Conservation (phyloP, 305 asterid genomes). For the Rubia tinctorum region DNA sequence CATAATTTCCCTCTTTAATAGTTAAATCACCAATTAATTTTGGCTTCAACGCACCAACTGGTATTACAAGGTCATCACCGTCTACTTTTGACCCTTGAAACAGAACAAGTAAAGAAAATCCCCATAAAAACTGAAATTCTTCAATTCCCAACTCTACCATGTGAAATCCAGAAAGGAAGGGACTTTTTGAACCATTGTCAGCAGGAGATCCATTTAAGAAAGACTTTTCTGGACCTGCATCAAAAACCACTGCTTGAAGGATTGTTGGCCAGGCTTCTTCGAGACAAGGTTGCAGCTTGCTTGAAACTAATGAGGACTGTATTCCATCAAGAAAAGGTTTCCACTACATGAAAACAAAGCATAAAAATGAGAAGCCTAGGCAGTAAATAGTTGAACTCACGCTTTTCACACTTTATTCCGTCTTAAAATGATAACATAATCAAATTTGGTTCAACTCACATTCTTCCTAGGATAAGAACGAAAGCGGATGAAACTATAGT, state of each 20-base stretch:
- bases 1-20: slow-evolving; percentile 46
- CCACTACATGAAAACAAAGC: slow-evolving; percentile 59
- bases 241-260: slow-evolving; percentile 88
- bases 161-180: slow-evolving; percentile 71
- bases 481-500: slow-evolving; percentile 68
- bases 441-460: slow-evolving; percentile 51
- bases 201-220: slow-evolving; percentile 44
- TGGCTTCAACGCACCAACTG: slow-evolving; percentile 43
- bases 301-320: slow-evolving; percentile 73
- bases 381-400: not conserved
- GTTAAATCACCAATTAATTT: slow-evolving; percentile 49
- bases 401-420: not conserved
- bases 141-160: slow-evolving; percentile 77
- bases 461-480: slow-evolving; percentile 49
- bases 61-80: slow-evolving; percentile 39
- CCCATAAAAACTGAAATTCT: slow-evolving; percentile 87
- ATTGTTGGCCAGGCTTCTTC: slow-evolving; percentile 98
- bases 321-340: slow-evolving; percentile 97
- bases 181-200: slow-evolving; percentile 36
- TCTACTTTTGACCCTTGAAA: slow-evolving; percentile 71
- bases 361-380: slow-evolving; percentile 15
- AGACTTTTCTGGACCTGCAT: slow-evolving; percentile 74
- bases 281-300: slow-evolving; percentile 76
- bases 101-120: slow-evolving; percentile 70
- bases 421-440: not conserved